Evolutionary conservation across 1,284 basidiomycete species (phyloP).

Genomic region (Tilletia caries): DNA sequence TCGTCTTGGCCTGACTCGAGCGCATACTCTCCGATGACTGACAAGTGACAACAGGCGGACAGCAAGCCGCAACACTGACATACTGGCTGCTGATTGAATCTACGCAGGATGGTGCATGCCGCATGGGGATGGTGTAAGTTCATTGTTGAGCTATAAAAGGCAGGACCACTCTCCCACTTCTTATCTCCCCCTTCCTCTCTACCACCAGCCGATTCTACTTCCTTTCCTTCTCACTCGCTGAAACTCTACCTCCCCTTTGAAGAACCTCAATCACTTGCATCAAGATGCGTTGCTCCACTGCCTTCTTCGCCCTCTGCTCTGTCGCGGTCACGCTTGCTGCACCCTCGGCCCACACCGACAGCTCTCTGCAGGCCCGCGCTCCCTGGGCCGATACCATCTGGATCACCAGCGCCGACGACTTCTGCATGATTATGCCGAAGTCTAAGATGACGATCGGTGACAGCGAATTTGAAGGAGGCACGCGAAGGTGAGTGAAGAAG

Average conservation of each 20-base stretch:
- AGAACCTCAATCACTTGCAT: neutral
- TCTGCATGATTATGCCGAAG: conserved; percentile 25
- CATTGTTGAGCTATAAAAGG: too few species aligned
- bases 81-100: too few species aligned
- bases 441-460: conserved; percentile 19
- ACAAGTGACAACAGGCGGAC: too few species aligned
- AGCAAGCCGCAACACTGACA: too few species aligned
- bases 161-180: too few species aligned
- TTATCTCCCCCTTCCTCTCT: neutral
- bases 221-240: neutral
- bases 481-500: conserved; percentile 20
- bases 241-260: neutral
- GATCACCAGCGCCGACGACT: conserved; percentile 21
- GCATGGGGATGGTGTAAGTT: too few species aligned
- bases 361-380: conserved; percentile 13
- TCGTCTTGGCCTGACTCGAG: too few species aligned
- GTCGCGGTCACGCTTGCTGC: neutral
- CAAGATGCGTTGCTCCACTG: neutral
- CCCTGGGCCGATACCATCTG: conserved; percentile 20
- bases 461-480: conserved; percentile 22
- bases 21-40: too few species aligned
- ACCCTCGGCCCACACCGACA: neutral
- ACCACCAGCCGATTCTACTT: too few species aligned
- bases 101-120: too few species aligned
- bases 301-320: neutral